Conservation (phyloP, 495 filamentous ascomycete genomes). For the Annulohypoxylon moriforme region DNA sequence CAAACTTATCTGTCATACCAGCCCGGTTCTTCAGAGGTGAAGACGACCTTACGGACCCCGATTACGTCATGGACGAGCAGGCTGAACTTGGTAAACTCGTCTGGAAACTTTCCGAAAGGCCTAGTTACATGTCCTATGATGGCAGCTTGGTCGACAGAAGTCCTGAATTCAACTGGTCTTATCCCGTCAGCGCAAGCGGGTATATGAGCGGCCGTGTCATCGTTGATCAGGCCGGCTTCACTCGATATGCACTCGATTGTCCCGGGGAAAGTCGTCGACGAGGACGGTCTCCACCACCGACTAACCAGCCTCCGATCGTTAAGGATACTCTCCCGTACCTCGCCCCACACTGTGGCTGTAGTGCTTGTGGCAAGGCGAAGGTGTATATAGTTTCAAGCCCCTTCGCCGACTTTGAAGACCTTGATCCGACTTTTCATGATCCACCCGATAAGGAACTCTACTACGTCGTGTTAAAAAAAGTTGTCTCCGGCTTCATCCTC, state of each 20-base stretch:
- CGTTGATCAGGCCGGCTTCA: constrained; percentile 52
- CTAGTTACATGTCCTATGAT: constrained; percentile 53
- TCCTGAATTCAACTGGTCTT: neutral
- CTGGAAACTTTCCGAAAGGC: constrained; percentile 54
- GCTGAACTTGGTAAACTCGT: constrained; percentile 49
- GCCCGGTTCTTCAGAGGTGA: constrained; percentile 47
- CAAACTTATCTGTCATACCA: constrained; percentile 49
- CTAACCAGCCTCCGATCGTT: constrained; percentile 5
- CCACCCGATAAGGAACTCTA: constrained; percentile 50
- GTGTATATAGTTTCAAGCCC: too few species aligned
- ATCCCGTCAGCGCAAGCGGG: constrained; percentile 21
- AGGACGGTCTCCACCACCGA: constrained; percentile 15
- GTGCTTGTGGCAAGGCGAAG: constrained; percentile 37
- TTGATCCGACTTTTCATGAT: constrained; percentile 44
- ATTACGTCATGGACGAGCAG: constrained; percentile 32
- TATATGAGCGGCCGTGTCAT: constrained; percentile 54
- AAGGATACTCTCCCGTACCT: constrained; percentile 51
- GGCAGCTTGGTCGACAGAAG: constrained; percentile 44
- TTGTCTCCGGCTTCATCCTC: constrained; percentile 54
- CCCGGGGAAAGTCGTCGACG: constrained; percentile 16
- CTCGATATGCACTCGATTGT: constrained; percentile 34
- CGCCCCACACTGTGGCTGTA: constrained; percentile 48
- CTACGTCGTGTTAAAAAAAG: constrained; percentile 47
- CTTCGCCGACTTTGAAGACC: constrained; percentile 51
- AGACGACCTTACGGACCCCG: constrained; percentile 24